Evolutionary conservation across 2,329 filamentous ascomycete species (phyloP), one percentile per base, ranked within the genome.

Genomic region (Meredithiella fracta): DNA sequence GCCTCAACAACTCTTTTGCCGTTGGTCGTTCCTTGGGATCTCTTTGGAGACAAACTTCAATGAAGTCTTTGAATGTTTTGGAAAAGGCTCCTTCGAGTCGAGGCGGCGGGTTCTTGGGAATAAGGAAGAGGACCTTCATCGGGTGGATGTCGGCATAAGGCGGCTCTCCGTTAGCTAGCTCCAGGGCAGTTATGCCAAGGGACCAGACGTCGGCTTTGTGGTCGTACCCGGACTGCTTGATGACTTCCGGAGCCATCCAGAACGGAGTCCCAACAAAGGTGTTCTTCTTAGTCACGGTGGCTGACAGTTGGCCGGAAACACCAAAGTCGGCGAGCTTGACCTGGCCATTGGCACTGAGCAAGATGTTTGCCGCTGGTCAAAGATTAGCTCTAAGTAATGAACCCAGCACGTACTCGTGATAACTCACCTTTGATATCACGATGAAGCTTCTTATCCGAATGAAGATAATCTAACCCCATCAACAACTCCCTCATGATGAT

Each of bases 221-320:
- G 68, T 96, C 91, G 72, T 97, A 96, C 51, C 91, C 91, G 58
- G 89, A 94, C 68, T 98, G 91, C 71, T 95, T 95, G 68, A 98
- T 98, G 56, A 97, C 91, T 70, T 98, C 91, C 9, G 91, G 91
- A 2, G 92, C 91, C 91, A 98, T 98, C 92, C 92, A 98, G 67
- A 97, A 98, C 1, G 92, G 91, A 0, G 91, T 97, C 34, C 92
- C 92, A 31, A 98, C 91, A 67, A 97, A 98, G 0, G 91, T 97
- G 67, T 97, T 97, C 73, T 97, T 97, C 76, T 97, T 97, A 60
- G 91, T 96, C 90, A 97, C 97, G 52, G 91, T 98, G 5, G 91
- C 91, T 8, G 91, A 94, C 22, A 97, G 77, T 70, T 97, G 92
- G 26, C 91, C 91, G 1, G 91, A 96, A 5, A 98, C 92, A 58